These are phyloP conservation scores for Pichia sp. DNA, from an alignment of 1,139 yeast species.

Conservation along the genomic window DNA sequence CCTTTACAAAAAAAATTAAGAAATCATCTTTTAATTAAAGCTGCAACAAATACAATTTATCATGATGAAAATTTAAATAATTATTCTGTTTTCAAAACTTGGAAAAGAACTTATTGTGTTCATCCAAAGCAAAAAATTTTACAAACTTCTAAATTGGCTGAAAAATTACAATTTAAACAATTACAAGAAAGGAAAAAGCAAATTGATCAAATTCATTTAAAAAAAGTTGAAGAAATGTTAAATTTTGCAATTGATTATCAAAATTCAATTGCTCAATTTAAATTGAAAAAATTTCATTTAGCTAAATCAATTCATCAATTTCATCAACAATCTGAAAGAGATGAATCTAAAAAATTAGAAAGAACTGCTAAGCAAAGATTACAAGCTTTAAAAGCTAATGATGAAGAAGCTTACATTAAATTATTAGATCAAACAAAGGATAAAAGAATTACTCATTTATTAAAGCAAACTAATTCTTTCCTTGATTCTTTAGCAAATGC, in stretches of 20 bases:
- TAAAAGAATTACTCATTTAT: slow-evolving; percentile 72
- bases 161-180: slow-evolving; percentile 46
- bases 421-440: slow-evolving; percentile 77
- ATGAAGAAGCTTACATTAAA: slow-evolving; percentile 78
- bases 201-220: slow-evolving; percentile 39
- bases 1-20: slow-evolving; percentile 82
- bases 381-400: slow-evolving; percentile 76
- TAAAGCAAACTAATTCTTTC: slow-evolving; percentile 70
- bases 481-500: slow-evolving; percentile 73
- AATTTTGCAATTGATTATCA: slow-evolving; percentile 30
- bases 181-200: slow-evolving; percentile 42
- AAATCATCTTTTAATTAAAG: slow-evolving; percentile 59
- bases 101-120: slow-evolving; percentile 56
- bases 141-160: slow-evolving; percentile 36
- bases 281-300: slow-evolving; percentile 22
- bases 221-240: slow-evolving; percentile 37
- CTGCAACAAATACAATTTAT: slow-evolving; percentile 59
- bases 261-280: slow-evolving; percentile 25
- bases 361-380: slow-evolving; percentile 78
- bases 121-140: slow-evolving; percentile 62
- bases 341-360: slow-evolving; percentile 67
- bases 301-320: slow-evolving; percentile 24
- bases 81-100: slow-evolving; percentile 65
- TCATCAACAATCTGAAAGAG: slow-evolving; percentile 50
- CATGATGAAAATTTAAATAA: slow-evolving; percentile 39